Base-by-base conservation (phyloP, 1,284 basidiomycete genomes). In the Gomphus bonarii region DNA sequence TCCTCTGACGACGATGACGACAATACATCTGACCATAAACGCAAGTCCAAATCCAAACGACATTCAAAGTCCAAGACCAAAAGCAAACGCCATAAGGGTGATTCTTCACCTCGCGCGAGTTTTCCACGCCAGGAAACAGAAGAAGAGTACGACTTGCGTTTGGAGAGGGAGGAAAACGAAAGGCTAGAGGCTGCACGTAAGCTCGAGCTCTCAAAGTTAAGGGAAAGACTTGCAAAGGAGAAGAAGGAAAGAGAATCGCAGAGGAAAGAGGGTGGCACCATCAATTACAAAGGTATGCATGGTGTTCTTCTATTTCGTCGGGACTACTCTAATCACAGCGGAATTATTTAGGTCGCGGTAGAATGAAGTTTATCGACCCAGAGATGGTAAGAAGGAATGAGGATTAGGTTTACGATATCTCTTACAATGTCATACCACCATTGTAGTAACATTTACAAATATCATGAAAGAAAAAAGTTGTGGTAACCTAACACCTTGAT, bases 131-230 rank as follows among this genome's bases (percentile, higher is more conserved):
- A 83, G 54, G 75, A 77, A 63, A 76, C 75, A 0, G 72, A 75
- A 61, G 75, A 75, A 65, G 84, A 88, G 65, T 85, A 87, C 62
- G 86, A 87, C 65, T 80, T 80, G 0, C 71, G 85, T 43, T 65
- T 88, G 47, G 85, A 87, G 64, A 72, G 81, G 36, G 86, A 88
- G 66, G 85, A 88, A 67, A 76, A 75, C 30, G 82, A 84, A 63
- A 71, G 84, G 30, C 61, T 79, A 0, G 81, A 75, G 61, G 72
- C 68, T 6, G 73, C 70, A 33, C 73, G 73, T 55, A 73, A 68
- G 61, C 68, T 65, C 46, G 77, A 83, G 58, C 65, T 86, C 33
- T 75, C 78, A 61, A 68, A 73, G 48, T 65, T 85, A 47, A 77
- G 75, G 59, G 67, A 70, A 54, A 65, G 65, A 30, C 68, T 72